Base-by-base conservation (phyloP, 2,329 filamentous ascomycete genomes). In the Aspergillus intermedius region DNA sequence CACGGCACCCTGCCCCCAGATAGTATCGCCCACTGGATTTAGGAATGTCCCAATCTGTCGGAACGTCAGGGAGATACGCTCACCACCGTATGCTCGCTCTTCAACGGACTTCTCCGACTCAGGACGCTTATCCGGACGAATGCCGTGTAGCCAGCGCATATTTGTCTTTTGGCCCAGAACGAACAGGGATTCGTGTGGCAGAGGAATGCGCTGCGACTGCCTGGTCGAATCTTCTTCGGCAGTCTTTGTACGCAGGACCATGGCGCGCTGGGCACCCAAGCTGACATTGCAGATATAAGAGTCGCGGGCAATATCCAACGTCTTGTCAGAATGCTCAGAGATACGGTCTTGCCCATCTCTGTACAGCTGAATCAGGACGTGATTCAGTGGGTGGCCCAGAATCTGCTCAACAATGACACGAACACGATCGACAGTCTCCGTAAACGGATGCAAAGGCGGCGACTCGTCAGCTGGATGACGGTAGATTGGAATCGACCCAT, bases 291-390 rank as follows among this genome's bases (percentile, higher is more conserved):
- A 89, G 56, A 98, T 95, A 51, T 78, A 91, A 21, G 87, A 93
- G 4, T 78, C 83, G 22, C 79, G 81, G 10, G 82, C 83, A 49
- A 98, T 93, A 65, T 98, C 93, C 21, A 98, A 75, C 0, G 91
- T 95, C 71, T 98, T 98, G 66, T 98, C 93, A 35, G 89, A 94
- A 63, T 98, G 93, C 64, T 98, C 93, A 0, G 88, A 93, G 53
- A 98, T 98, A 64, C 89, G 89, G 69, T 98, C 93, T 43, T 81
- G 82, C 2, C 91, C 88, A 57, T 80, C 79, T n/a, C 93, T 87
- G 63, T 98, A 98, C 49, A 90, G 80, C 63, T 98, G 93, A 42
- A 98, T 94, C 43, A 98, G 73, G 1, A 84, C 91, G 64, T 98
- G 93, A 61, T 98, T 98, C 39, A 98, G 71, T 1, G 80, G 73